Conservation (phyloP, 140 eudicot genomes). For the Cichorium intybus region DNA sequence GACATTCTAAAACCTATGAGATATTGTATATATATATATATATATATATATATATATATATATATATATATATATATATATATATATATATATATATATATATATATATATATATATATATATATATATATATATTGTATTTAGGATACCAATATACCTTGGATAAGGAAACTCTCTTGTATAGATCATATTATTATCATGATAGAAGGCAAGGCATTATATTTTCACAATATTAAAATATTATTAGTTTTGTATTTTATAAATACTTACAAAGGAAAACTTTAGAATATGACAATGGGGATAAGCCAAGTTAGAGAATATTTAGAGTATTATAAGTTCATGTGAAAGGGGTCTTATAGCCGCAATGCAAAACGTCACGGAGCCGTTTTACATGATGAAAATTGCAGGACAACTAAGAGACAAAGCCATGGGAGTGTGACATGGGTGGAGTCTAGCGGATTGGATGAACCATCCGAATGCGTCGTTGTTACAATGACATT, state of each 20-base stretch:
- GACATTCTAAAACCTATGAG: too few relatives aligned
- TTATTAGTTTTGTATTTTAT: not conserved
- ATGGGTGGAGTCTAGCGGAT: slow-evolving; percentile 18
- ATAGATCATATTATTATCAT: too few relatives aligned
- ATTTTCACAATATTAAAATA: too few relatives aligned
- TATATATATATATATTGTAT: too few relatives aligned
- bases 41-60: too few relatives aligned
- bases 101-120: too few relatives aligned
- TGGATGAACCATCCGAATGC: slow-evolving; percentile 23
- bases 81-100: too few relatives aligned
- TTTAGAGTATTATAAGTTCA: slow-evolving; percentile 13
- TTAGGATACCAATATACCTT: too few relatives aligned
- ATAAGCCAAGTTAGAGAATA: slow-evolving; percentile 31
- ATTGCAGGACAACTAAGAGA: slow-evolving; percentile 26
- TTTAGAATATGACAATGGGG: not conserved
- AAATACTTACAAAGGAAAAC: not conserved
- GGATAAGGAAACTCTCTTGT: too few relatives aligned
- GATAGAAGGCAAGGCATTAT: too few relatives aligned
- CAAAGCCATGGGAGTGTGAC: slow-evolving; percentile 24
- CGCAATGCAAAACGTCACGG: slow-evolving; percentile 37
- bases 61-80: too few relatives aligned
- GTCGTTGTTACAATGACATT: slow-evolving; percentile 24
- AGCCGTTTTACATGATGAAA: slow-evolving; percentile 17
- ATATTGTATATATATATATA: too few relatives aligned
- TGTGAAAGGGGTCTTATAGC: slow-evolving; percentile 22